Conservation (phyloP, 768 basidiomycete genomes). For the Daedalea quercina region DNA sequence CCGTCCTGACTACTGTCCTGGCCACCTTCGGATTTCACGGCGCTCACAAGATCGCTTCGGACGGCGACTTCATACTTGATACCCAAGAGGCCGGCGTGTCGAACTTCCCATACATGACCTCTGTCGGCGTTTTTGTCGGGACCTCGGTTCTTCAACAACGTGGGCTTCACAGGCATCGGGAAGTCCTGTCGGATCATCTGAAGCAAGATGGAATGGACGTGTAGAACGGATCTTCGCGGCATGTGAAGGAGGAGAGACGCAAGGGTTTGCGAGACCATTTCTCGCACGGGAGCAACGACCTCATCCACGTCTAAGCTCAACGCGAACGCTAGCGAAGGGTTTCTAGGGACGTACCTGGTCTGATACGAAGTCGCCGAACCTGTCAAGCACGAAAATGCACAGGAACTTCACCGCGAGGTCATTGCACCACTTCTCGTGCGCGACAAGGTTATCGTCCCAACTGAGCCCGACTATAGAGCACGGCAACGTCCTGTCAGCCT, state of each 20-base stretch:
- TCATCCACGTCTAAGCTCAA: slow-evolving; percentile 10
- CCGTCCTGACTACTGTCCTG: slow-evolving; percentile 26
- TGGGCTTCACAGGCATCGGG: slow-evolving; percentile 32
- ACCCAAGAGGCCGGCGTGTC: slow-evolving; percentile 95
- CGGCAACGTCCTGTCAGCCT: no score
- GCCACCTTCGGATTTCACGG: slow-evolving; percentile 16
- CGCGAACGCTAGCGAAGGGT: no score
- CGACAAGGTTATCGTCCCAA: slow-evolving; percentile 49
- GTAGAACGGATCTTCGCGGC: slow-evolving; percentile 69
- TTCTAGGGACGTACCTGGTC: slow-evolving; percentile 57
- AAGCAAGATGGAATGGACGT: slow-evolving; percentile 78
- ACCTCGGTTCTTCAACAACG: slow-evolving; percentile 17
- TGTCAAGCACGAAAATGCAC: slow-evolving; percentile 86
- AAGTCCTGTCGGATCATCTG: slow-evolving; percentile 94
- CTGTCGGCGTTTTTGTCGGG: slow-evolving; percentile 25
- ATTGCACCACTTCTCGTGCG: slow-evolving; percentile 87
- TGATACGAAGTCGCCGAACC: slow-evolving; percentile 97
- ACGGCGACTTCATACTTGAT: slow-evolving; percentile 99
- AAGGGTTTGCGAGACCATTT: slow-evolving; percentile 91
- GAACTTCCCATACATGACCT: slow-evolving; percentile 88
- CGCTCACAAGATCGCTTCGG: slow-evolving; percentile 71
- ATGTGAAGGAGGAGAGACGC: slow-evolving; percentile 86
- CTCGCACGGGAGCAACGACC: slow-evolving; percentile 94
- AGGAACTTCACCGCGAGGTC: slow-evolving; percentile 80
- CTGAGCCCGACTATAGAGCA: slow-evolving; percentile 40